Base-by-base conservation (phyloP, 495 filamentous ascomycete species). In the Podospora tetraspora region DNA sequence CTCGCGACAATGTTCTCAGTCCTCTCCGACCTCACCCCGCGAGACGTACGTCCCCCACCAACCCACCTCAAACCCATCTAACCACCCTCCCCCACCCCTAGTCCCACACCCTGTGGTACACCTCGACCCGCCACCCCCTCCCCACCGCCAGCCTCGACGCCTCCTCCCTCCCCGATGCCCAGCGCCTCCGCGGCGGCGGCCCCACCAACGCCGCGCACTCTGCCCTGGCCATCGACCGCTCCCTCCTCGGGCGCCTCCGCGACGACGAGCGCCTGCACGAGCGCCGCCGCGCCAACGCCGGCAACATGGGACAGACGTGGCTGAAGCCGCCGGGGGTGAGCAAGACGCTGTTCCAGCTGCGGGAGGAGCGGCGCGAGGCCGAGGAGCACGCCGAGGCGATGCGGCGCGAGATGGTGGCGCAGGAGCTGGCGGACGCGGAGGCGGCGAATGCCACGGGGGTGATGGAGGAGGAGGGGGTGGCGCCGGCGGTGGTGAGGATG, bases 351-450 rank as follows among this genome's bases (percentile, higher is more conserved):
- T 85, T 91, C 69, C 90, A 90, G 65, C 82, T 91, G 76, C 87
- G 86, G 66, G 92, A 93, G 73, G 92, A 94, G 82, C 83, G 88
- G 27, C 86, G 89, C 22, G 92, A 96, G 81, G 83, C 88, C 56
- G 89, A 91, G 72, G 92, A 96, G 76, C 88, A 91, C n/a, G 84
- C 90, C 61, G 88, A 89, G 63, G 89, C 87, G 0, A 75, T 90
- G 66, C 81, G 84, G 19, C 84, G 90, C n/a, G 91, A 92, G 72
- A 83, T 86, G 77, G 82, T 89, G 10, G 86, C 86, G 60, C 85
- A 87, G 63, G 88, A 89, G 66, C 83, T 89, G 13, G 88, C 85
- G 4, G 84, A 86, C 52, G 85, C 85, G 3, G 84, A 82, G 69
- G 84, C 77, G 11, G 83, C 77, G 77, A 75, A 30, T 72, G 74